Conservation (phyloP, 495 filamentous ascomycete genomes). For the Parachaetomium inaequale region DNA sequence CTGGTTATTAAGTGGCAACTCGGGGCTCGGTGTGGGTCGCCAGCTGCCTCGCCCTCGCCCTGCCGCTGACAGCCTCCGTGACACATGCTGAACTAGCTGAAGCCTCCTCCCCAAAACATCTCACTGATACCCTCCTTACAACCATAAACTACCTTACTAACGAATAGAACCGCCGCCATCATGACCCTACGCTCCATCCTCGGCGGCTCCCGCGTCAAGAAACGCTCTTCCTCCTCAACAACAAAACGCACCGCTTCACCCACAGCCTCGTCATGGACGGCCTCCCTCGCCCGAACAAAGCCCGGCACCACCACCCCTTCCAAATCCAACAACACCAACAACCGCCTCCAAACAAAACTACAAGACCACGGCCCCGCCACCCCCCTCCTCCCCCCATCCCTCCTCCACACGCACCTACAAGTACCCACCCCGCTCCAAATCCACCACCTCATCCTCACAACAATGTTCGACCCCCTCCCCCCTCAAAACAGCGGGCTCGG, state of each 20-base stretch:
- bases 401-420: background rate
- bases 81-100: no score
- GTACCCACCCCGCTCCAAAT: constrained; percentile 50
- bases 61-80: background rate
- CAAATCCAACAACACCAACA: constrained; percentile 40
- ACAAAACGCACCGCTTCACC: constrained; percentile 33
- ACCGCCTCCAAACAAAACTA: constrained; percentile 45
- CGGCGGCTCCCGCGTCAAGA: constrained; percentile 42
- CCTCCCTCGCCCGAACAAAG: constrained; percentile 56
- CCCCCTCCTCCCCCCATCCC: constrained; percentile 39
- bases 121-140: no score
- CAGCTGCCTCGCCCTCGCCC: background rate
- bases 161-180: background rate
- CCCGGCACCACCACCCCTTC: constrained; percentile 34
- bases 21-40: background rate
- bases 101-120: no score
- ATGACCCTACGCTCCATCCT: constrained; percentile 36
- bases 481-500: constrained; percentile 66
- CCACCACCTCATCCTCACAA: constrained; percentile 55
- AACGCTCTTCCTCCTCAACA: constrained; percentile 32
- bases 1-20: background rate
- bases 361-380: constrained; percentile 54
- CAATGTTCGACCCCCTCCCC: constrained; percentile 69
- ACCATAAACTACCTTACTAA: background rate
- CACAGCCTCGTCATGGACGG: constrained; percentile 29